Evolutionary conservation across 1,139 yeast species (phyloP), one percentile per base, ranked within the genome.

Genomic region (Starmera stellimalicola): DNA sequence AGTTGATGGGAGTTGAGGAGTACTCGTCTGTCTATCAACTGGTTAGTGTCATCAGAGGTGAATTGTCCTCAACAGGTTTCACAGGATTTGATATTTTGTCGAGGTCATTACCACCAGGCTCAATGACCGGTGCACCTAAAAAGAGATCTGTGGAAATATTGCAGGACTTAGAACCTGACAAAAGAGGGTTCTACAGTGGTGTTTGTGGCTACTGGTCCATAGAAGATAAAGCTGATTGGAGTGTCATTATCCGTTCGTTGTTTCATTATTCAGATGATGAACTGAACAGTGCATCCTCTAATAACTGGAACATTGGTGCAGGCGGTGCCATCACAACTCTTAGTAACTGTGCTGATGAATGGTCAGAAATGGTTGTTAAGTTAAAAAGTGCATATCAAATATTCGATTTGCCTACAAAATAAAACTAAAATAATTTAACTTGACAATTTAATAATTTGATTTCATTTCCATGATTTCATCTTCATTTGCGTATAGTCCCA

Each of bases 111-210:
- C 98, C 99, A 2, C 96, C 99, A 0, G 99, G 99, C 0, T 88
- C 97, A 2, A 93, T 93, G 99, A 93, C 99, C 0, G 99, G 99
- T 4, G 98, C 99, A 0, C 99, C 99, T 2, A 93, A 93, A 59
- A 82, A 79, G 49, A 68, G 95, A 37, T 84, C 96, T 0, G 95
- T 91, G 3, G 93, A 88, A 53, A 57, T 93, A 11, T 64, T 93
- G 17, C 81, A 79, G 40, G 57, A 60, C 1, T 60, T 65, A 37
- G 85, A 63, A 49, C 52, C 40, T 18, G 51, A 44, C 51, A 68
- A 57, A 55, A 70, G 98, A 45, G 97, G 97, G 0, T 60, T 88
- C 4, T 93, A 93, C 53, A 83, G 95, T 41, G 99, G 99, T 14
- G 93, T 91, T 3, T 77, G 83, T 26, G 99, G 99, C 0, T 93